A percentile compares a stretch with the other conserved stretches of the same genome.
phyloP scores from a whole-genome alignment of 129 eudicot species.

The Flaveria bidentis region DNA sequence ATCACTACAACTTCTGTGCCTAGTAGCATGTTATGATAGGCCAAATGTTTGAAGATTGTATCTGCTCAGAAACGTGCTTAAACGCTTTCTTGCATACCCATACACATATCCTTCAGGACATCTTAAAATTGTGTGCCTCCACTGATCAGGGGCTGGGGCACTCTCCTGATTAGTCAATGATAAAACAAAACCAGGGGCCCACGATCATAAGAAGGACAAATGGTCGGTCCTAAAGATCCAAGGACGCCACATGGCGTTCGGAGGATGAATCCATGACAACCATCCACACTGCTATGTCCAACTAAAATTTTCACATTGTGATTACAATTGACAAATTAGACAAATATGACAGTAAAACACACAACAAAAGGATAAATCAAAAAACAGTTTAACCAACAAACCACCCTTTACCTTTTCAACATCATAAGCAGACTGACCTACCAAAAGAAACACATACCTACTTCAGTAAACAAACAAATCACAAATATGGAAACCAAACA shows the following conservation, averaged over 20 bases:
- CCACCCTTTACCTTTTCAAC: constrained; percentile 69
- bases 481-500: constrained; percentile 5
- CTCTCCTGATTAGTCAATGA: too few relatives aligned
- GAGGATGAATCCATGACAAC: too few relatives aligned
- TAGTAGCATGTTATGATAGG: neutral
- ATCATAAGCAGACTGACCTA: constrained; percentile 84
- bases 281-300: constrained; percentile 3
- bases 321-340: neutral
- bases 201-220: too few relatives aligned
- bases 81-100: too few relatives aligned
- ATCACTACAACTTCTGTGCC: neutral
- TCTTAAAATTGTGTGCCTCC: too few relatives aligned
- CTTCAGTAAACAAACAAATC: constrained; percentile 13
- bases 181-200: too few relatives aligned
- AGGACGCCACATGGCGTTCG: too few relatives aligned
- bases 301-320: neutral
- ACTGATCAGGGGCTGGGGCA: too few relatives aligned
- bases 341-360: constrained; percentile 5
- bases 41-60: neutral
- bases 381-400: neutral
- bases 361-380: constrained; percentile 14
- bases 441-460: constrained; percentile 36
- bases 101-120: too few relatives aligned
- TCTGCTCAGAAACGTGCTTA: too few relatives aligned
- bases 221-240: too few relatives aligned